phyloP scores from a whole-genome alignment of 2,329 filamentous ascomycete genomes.

The Neospermospora avenae region DNA sequence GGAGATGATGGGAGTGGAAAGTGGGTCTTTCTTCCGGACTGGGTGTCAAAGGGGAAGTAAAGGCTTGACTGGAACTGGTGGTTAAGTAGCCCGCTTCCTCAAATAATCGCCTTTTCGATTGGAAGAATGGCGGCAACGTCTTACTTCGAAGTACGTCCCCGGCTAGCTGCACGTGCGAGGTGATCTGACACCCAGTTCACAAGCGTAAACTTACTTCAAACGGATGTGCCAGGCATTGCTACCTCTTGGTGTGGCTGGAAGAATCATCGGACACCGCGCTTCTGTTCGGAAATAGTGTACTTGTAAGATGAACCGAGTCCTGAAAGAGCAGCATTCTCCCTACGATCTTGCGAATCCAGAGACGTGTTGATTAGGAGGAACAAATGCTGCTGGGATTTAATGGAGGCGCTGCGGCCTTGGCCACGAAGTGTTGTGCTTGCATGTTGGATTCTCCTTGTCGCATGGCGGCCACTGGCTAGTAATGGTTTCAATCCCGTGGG shows the following conservation, averaged over 20 bases:
- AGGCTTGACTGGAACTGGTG: slow-evolving; percentile 2
- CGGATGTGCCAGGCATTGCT: not conserved
- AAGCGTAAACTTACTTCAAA: slow-evolving; percentile 4
- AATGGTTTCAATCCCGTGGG: not conserved
- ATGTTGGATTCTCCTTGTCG: not conserved
- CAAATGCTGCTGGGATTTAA: not conserved
- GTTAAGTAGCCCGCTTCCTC: not conserved
- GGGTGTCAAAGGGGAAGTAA: slow-evolving; percentile 3
- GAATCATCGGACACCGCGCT: not conserved
- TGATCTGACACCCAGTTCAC: slow-evolving; percentile 1
- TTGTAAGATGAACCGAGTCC: not conserved
- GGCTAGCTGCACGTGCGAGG: slow-evolving; percentile 6
- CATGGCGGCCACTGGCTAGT: not conserved
- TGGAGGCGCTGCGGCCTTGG: not conserved
- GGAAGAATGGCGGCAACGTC: not conserved
- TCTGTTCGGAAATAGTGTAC: not conserved
- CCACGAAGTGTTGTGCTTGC: not conserved
- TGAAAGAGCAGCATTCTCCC: not conserved
- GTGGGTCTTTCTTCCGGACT: not conserved
- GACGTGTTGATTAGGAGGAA: not conserved
- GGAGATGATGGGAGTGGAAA: not conserved
- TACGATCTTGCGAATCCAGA: not conserved
- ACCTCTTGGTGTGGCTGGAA: not conserved
- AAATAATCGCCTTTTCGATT: not conserved
- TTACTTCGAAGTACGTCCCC: not conserved